Evolutionary conservation across 148 eudicot genomes (phyloP).

Genomic region (Nyssa sinensis): DNA sequence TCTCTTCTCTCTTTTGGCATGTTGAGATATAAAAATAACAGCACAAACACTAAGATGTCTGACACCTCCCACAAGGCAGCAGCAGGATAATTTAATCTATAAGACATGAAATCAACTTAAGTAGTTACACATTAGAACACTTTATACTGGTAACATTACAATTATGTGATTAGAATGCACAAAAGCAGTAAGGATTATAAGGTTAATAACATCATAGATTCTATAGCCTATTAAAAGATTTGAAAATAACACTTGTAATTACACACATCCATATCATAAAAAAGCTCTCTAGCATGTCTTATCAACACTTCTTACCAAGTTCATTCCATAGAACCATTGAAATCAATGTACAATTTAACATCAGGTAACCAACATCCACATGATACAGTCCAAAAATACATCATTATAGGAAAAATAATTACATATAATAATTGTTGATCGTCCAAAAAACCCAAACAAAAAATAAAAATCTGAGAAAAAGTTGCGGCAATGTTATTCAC

Average conservation of each 20-base stretch:
- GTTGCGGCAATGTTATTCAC: not conserved
- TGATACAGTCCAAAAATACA: not conserved
- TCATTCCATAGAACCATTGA: not conserved
- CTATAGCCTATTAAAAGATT: no score
- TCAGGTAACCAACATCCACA: not conserved
- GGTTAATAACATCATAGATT: no score
- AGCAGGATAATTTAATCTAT: not conserved
- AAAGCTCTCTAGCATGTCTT: not conserved
- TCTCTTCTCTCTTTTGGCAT: constrained; percentile 83
- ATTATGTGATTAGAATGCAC: not conserved
- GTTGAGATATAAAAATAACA: constrained; percentile 17
- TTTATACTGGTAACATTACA: constrained; percentile 22
- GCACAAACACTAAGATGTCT: not conserved
- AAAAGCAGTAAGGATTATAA: not conserved
- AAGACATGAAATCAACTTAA: not conserved
- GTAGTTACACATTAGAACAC: constrained; percentile 6
- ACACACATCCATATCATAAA: not conserved
- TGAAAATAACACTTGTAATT: not conserved
- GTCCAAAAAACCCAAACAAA: not conserved
- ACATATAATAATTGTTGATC: not conserved
- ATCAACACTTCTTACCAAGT: not conserved
- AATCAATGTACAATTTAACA: not conserved
- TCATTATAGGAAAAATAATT: not conserved
- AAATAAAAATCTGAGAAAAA: not conserved
- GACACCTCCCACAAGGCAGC: constrained; percentile 10